phyloP scores from a whole-genome alignment of 768 basidiomycete species.

The Suillus brevipes region DNA sequence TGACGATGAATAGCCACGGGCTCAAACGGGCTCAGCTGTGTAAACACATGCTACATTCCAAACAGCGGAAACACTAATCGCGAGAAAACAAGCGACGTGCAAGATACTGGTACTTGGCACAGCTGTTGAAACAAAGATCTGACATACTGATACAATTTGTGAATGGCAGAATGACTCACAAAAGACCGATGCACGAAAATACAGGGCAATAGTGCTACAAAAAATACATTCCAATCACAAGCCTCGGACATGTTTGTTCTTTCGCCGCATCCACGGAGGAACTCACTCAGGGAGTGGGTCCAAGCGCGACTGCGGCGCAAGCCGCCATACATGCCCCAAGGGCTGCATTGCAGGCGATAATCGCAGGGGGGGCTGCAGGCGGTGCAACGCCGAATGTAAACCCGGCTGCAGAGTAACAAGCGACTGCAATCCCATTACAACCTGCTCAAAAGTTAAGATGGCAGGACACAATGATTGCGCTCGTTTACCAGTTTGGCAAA shows the following conservation, averaged over 20 bases:
- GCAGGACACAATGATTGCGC: neutral
- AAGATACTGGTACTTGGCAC: neutral
- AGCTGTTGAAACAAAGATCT: neutral
- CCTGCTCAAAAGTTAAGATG: slow-evolving; percentile 13
- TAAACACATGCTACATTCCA: too few species aligned
- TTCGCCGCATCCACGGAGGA: neutral
- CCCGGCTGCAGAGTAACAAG: slow-evolving; percentile 27
- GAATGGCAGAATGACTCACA: neutral
- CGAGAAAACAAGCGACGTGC: neutral
- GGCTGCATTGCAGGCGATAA: slow-evolving; percentile 24
- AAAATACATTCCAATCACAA: neutral
- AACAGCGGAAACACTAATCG: too few species aligned
- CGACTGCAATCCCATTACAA: slow-evolving; percentile 21
- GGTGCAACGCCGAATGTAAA: slow-evolving; percentile 25
- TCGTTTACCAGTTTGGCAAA: slow-evolving; percentile 27
- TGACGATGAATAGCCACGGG: too few species aligned
- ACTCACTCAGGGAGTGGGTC: slow-evolving; percentile 26
- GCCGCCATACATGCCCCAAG: slow-evolving; percentile 27
- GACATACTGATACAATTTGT: neutral
- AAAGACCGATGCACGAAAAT: neutral
- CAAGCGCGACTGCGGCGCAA: slow-evolving; percentile 22
- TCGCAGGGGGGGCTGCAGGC: slow-evolving; percentile 21
- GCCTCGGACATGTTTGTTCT: neutral
- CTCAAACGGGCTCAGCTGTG: too few species aligned
- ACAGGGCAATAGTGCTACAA: too few species aligned